Evolutionary conservation across 2,329 filamentous ascomycete species (phyloP).

Genomic region (Nemania sp.): DNA sequence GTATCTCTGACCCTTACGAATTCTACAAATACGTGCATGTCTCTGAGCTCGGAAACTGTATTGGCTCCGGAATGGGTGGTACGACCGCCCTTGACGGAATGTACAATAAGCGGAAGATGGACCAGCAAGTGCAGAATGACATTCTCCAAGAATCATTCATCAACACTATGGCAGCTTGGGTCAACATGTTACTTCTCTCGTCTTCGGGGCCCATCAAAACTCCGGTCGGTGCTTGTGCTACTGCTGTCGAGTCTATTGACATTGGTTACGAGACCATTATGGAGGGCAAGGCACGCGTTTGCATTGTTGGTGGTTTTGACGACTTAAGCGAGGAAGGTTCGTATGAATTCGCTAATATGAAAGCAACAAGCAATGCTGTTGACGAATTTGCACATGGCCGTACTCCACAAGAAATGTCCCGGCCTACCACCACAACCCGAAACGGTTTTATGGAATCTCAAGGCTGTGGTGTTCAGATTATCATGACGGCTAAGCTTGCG

Average conservation of each 20-base stretch:
- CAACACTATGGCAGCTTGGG: conserved; percentile 99
- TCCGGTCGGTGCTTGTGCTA: conserved; percentile 95
- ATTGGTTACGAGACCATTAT: conserved; percentile 98
- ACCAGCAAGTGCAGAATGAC: conserved; percentile 97
- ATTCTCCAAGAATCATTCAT: conserved; percentile 99
- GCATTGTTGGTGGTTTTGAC: conserved; percentile 97
- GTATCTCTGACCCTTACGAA: conserved; percentile 98
- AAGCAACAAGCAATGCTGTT: conserved; percentile 96
- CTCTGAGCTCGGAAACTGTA: conserved; percentile 96
- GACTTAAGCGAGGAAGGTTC: conserved; percentile 99
- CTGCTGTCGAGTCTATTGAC: conserved; percentile 94
- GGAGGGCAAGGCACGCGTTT: conserved; percentile 96
- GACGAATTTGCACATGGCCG: conserved; percentile 95
- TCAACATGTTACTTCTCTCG: conserved; percentile 97
- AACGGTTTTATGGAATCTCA: conserved; percentile 99
- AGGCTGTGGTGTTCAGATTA: conserved; percentile 95
- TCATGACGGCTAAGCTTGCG: conserved; percentile 96
- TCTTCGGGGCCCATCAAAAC: conserved; percentile 99
- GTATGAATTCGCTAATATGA: conserved; percentile 99
- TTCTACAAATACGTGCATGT: conserved; percentile 99
- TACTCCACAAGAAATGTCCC: conserved; percentile 96
- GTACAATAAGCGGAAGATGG: conserved; percentile 97
- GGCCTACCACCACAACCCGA: conserved; percentile 93
- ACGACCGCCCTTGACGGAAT: conserved; percentile 90
- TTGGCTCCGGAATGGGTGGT: conserved; percentile 98